phyloP scores from a whole-genome alignment of 192 early-diverging fungal genomes.

The Backusella mclennaniae region DNA sequence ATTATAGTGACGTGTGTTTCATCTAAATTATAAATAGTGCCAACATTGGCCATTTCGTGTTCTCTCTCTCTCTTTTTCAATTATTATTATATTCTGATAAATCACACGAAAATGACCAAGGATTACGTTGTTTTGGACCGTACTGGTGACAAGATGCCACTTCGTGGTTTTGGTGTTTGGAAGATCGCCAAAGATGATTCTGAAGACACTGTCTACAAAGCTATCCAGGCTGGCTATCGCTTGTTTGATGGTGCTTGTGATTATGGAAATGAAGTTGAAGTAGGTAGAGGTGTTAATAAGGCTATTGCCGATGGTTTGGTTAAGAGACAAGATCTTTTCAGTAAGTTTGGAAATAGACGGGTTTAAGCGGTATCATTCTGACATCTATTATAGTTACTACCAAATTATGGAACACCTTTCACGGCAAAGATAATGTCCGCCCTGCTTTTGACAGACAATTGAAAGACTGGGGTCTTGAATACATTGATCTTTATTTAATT shows the following conservation, averaged over 20 bases:
- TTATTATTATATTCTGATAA: background rate
- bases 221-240: constrained; percentile 37
- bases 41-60: background rate
- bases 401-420: constrained; percentile 69
- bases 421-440: constrained; percentile 50
- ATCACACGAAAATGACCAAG: background rate
- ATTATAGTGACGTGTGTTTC: background rate
- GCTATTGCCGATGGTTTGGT: constrained; percentile 50
- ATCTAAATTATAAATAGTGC: background rate
- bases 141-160: constrained; percentile 52
- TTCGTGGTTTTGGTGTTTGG: constrained; percentile 55
- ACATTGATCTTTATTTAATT: constrained; percentile 71
- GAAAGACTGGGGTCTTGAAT: constrained; percentile 48
- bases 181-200: constrained; percentile 44
- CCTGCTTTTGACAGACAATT: constrained; percentile 54
- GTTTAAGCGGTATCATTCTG: background rate
- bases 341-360: constrained; percentile 6
- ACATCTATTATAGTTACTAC: constrained; percentile 25
- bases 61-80: background rate
- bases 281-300: constrained; percentile 55
- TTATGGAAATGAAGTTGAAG: constrained; percentile 66
- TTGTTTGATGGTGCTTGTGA: constrained; percentile 54
- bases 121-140: constrained; percentile 32
- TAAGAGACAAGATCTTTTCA: constrained; percentile 52
- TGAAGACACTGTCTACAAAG: constrained; percentile 44